phyloP scores from a whole-genome alignment of 768 basidiomycete genomes.

The Rhizopogon vinicolor region DNA sequence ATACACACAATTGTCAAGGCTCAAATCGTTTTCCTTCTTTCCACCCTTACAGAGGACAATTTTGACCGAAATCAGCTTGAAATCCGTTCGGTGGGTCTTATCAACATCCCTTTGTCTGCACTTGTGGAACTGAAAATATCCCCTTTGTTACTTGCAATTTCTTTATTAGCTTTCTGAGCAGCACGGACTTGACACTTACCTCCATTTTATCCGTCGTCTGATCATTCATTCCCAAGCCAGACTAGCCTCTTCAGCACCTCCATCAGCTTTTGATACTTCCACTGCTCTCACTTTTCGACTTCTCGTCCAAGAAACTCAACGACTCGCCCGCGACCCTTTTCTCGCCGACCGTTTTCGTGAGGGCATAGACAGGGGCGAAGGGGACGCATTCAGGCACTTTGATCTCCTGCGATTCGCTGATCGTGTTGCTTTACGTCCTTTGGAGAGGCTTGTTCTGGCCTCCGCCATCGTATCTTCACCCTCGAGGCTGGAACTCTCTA shows the following conservation, averaged over 20 bases:
- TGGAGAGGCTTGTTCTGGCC: slow-evolving; percentile 75
- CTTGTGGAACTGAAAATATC: slow-evolving; percentile 6
- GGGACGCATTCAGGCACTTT: slow-evolving; percentile 77
- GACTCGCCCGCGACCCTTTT: slow-evolving; percentile 86
- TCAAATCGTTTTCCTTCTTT: slow-evolving; percentile 96
- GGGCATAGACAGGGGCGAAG: slow-evolving; percentile 84
- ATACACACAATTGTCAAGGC: slow-evolving; percentile 93
- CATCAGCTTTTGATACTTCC: slow-evolving; percentile 69
- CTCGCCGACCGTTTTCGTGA: slow-evolving; percentile 89
- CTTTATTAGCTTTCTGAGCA: slow-evolving; percentile 82
- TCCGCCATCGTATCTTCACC: slow-evolving; percentile 68
- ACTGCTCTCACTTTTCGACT: slow-evolving; percentile 78
- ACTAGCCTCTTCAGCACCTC: slow-evolving; percentile 52
- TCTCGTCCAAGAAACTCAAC: slow-evolving; percentile 82
- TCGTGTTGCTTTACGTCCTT: slow-evolving; percentile 72
- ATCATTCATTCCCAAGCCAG: slow-evolving; percentile 83
- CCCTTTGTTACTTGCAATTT: slow-evolving; percentile 7
- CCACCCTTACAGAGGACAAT: slow-evolving; percentile 94
- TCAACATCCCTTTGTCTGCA: slow-evolving; percentile 7
- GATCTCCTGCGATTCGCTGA: slow-evolving; percentile 81
- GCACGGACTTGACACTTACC: slow-evolving; percentile 95
- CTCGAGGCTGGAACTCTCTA: slow-evolving; percentile 51
- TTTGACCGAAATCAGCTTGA: slow-evolving; percentile 92
- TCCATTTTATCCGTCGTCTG: slow-evolving; percentile 95
- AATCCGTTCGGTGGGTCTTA: slow-evolving; percentile 80